These are phyloP conservation scores for Blastocladiella britannica DNA, from an alignment of 192 early-diverging fungal species.

Conservation along the genomic window DNA sequence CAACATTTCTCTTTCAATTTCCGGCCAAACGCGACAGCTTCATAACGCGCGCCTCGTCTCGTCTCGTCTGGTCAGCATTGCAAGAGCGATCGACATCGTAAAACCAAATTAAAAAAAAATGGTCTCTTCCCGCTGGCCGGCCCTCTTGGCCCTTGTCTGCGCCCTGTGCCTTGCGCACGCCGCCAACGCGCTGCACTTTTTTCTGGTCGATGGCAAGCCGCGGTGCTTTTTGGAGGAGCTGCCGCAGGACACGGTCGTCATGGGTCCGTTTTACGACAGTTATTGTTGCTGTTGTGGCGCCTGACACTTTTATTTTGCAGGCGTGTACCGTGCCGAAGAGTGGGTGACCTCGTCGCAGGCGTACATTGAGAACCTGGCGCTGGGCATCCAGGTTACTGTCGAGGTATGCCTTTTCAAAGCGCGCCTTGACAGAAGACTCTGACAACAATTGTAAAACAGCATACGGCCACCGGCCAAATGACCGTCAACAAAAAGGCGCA, in stretches of 20 bases:
- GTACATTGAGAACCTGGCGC: constrained; percentile 36
- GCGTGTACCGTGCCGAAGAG: constrained; percentile 59
- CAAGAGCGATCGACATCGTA: too few relatives aligned
- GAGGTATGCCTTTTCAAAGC: too few relatives aligned
- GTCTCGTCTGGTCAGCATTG: too few relatives aligned
- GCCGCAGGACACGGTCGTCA: constrained; percentile 65
- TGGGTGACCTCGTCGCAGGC: constrained; percentile 38
- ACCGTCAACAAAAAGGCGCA: constrained; percentile 61
- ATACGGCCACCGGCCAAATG: too few relatives aligned
- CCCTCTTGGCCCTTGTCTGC: too few relatives aligned
- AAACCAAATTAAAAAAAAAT: too few relatives aligned
- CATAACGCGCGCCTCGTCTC: too few relatives aligned
- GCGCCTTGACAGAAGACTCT: too few relatives aligned
- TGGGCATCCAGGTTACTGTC: constrained; percentile 51
- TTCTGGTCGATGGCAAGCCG: constrained; percentile 66
- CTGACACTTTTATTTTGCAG: constrained; percentile 15
- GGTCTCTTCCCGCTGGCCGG: too few relatives aligned
- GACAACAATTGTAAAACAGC: neutral
- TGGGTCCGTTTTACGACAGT: constrained; percentile 38
- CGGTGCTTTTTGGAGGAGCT: constrained; percentile 91
- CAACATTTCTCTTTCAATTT: too few relatives aligned
- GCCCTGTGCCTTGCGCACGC: neutral
- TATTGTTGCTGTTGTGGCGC: too few relatives aligned
- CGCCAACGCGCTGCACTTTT: constrained; percentile 59
- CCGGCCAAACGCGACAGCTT: too few relatives aligned